Conservation (phyloP, 2,329 filamentous ascomycete species). For the Nigrospora sphaerica region DNA sequence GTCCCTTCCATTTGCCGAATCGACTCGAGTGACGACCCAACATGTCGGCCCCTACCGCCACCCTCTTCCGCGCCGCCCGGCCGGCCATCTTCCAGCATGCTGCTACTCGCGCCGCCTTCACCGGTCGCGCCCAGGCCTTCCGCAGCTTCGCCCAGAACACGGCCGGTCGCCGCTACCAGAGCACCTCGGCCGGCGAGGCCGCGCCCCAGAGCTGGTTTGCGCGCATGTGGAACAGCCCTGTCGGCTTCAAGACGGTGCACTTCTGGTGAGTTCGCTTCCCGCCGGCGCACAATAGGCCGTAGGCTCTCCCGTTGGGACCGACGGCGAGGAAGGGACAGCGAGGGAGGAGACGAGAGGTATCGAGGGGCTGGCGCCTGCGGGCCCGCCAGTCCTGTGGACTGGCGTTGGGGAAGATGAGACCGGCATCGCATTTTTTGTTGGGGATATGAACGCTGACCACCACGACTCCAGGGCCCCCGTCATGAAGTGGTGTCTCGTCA, state of each 20-base stretch:
- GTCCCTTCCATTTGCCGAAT: no score
- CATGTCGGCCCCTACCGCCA: slow-evolving; percentile 37
- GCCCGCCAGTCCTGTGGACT: no score
- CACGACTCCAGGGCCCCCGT: slow-evolving; percentile 72
- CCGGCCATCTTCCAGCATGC: slow-evolving; percentile 46
- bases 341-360: no score
- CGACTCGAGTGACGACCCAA: background rate
- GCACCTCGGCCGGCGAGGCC: slow-evolving; percentile 45
- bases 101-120: slow-evolving; percentile 48
- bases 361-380: no score
- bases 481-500: slow-evolving; percentile 95
- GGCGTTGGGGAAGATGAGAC: no score
- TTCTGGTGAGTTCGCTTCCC: slow-evolving; percentile 67
- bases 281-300: no score
- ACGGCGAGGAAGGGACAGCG: no score
- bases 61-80: slow-evolving; percentile 45
- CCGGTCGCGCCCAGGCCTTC: slow-evolving; percentile 27
- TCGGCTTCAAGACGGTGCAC: slow-evolving; percentile 89
- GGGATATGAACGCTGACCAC: background rate
- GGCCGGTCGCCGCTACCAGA: slow-evolving; percentile 61
- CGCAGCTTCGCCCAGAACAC: slow-evolving; percentile 33
- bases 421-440: no score
- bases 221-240: slow-evolving; percentile 75
- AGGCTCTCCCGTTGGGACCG: no score
- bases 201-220: slow-evolving; percentile 54